Base-by-base conservation (phyloP, 2,329 filamentous ascomycete species). In the Alternaria angustiovoidea region DNA sequence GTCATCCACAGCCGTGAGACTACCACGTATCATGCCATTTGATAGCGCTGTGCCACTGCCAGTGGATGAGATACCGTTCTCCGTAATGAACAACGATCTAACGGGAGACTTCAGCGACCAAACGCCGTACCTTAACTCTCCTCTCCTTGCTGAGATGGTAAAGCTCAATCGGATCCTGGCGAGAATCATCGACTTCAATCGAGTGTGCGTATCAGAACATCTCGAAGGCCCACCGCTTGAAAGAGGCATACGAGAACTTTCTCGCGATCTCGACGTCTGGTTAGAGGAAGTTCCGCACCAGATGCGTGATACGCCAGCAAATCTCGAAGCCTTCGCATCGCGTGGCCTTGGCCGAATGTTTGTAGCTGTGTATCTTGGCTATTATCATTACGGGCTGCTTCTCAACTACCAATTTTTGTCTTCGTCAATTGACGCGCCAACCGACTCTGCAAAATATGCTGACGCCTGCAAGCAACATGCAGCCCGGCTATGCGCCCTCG, bases 81-180 rank as follows among this genome's bases (percentile, higher is more conserved):
- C 59, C 2, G 63, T 61, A 1, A 69, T 71, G 68, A 63, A 57
- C 30, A 57, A 54, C 28, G 54, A 63, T 42, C 57, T 62, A 18
- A 59, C 54, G 5, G 62, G 61, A 2, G 57, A 54, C n/a, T 60
- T 61, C 18, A 62, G 57, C 1, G 58, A 56, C 12, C 55, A 67
- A 24, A 48, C 61, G 12, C 51, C 52, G 11, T 58, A 57, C 9
- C 55, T 55, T 9, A 52, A 62, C n/a, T 67, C 67, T 11, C 67
- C 68, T n/a, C 57, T 71, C 8, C 59, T 71, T 5, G 66, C 68
- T n/a, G 68, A 71, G 47, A 71, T 71, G 68, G 61, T 71, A 34
- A 71, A 69, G 28, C 46, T 71, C 14, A 71, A 71, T 34, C 60
- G 65, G 24, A 69, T 71, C 28, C 44, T 71, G 26, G 47, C 66